Percentiles rank a stretch among this genome's conserved stretches.
Conservation (phyloP, 352 stramenopile species). For the Phytophthora rubi region DNA sequence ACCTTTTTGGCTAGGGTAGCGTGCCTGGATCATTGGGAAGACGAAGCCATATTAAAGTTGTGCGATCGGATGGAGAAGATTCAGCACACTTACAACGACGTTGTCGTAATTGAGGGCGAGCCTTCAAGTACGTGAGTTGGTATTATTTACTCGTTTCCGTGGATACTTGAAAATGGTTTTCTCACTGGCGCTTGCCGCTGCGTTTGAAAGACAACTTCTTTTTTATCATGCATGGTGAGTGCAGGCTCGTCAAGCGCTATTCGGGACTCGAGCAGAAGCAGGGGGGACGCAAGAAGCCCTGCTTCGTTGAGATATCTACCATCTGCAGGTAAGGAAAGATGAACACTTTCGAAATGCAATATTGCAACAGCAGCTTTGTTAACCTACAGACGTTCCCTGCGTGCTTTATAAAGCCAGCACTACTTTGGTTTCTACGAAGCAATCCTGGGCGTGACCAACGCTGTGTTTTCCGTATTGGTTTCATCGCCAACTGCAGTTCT, state of each 20-base stretch:
- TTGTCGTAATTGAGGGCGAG: conserved; percentile 60
- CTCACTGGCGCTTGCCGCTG: neutral
- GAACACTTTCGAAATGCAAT: neutral
- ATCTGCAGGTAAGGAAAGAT: conserved; percentile 46
- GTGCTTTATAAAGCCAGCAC: conserved; percentile 42
- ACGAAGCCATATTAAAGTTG: conserved; percentile 60
- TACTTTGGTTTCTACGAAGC: conserved; percentile 74
- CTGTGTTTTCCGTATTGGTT: conserved; percentile 66
- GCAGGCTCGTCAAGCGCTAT: conserved; percentile 66
- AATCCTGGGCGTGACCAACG: conserved; percentile 41
- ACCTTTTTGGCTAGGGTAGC: conserved; percentile 53
- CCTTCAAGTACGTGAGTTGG: conserved; percentile 47
- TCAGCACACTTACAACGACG: conserved; percentile 69
- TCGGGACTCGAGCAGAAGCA: conserved; percentile 24
- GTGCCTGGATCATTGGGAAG: conserved; percentile 70
- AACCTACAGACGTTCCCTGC: conserved; percentile 1
- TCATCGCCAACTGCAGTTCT: conserved; percentile 62
- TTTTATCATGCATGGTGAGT: conserved; percentile 73
- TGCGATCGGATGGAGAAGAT: conserved; percentile 71
- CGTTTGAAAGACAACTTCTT: conserved; percentile 54
- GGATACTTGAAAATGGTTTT: neutral
- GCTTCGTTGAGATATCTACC: conserved; percentile 64
- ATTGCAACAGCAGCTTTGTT: conserved; percentile 1
- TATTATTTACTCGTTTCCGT: neutral
- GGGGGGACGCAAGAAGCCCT: conserved; percentile 25